These are phyloP conservation scores for Pinus taeda DNA, from an alignment of 75 land plant species.

Conservation along the genomic window DNA sequence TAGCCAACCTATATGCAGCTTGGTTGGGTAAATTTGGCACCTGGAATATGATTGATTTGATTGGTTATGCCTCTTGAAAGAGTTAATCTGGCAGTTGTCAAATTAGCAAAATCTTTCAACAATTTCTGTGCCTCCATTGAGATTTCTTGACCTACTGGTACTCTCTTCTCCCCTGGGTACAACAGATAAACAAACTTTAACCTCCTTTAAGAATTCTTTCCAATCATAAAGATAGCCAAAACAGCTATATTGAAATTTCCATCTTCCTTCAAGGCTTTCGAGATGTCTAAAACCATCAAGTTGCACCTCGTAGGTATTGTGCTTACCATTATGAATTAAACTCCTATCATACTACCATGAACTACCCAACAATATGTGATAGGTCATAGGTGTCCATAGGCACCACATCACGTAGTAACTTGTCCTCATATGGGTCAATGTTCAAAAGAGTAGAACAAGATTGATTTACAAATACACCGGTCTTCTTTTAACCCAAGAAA, in stretches of 20 bases:
- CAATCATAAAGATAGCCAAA: neutral
- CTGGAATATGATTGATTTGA: neutral
- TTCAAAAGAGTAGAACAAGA: neutral
- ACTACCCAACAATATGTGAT: neutral
- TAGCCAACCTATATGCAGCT: neutral
- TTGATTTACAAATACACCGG: neutral
- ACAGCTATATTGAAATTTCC: neutral
- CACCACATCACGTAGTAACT: slow-evolving; percentile 4
- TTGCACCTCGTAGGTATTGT: neutral
- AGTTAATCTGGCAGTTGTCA: neutral
- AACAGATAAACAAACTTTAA: too few species aligned
- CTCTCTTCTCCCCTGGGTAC: neutral
- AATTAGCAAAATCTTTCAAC: neutral
- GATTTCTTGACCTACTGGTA: neutral
- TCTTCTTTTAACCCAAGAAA: too few species aligned
- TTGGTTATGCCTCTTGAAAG: neutral
- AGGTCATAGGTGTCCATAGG: slow-evolving; percentile 4
- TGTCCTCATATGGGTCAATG: neutral
- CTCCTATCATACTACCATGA: slow-evolving; percentile 10
- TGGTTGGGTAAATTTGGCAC: neutral
- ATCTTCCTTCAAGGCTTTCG: neutral
- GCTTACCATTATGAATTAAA: neutral
- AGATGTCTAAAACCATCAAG: neutral
- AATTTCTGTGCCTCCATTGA: neutral
- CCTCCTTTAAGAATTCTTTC: too few species aligned